Base-by-base conservation (phyloP, 2,329 filamentous ascomycete genomes). In the Paraphoma chrysanthemicola region DNA sequence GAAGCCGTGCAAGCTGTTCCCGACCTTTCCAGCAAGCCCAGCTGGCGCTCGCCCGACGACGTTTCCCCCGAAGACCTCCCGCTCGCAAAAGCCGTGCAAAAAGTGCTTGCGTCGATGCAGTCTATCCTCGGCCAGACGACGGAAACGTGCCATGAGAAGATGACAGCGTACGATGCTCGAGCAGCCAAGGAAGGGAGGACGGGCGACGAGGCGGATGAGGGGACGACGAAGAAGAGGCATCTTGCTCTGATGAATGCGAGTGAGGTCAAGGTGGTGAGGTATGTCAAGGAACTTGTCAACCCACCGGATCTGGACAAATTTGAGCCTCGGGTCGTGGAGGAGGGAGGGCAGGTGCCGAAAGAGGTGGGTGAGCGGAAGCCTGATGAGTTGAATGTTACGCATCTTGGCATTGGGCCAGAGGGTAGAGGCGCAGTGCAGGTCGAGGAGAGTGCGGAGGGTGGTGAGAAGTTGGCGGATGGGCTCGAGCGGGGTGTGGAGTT, bases 61-160 rank as follows among this genome's bases (percentile, higher is more conserved):
- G 89, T 97, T 0, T 67, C 78, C 0, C 82, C 90, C 1, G 81
- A 83, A 10, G 88, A 95, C 5, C 79, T 98, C 48, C 95, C 95
- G 3, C 85, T 99, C 10, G 93, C 93, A 1, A 86, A 84, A 60
- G 93, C 95, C 72, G 98, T 99, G 94, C 92, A 97, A 72, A 87
- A 89, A 66, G 88, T 98, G 39, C 81, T 99, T 44, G 81, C 82
- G 63, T 85, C 85, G 74, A 36, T 36, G 33, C 33, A 36, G 14
- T 36, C 33, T 36, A 36, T 36, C 6, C 33, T 36, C 14, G 33
- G 33, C 9, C 33, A 36, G 14, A 91, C 89, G 6, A 84, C 87
- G 64, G 81, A 82, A 58, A 86, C 85, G 64, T 91, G 92, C 54
- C 83, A 88, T 65, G 81, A 83, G 58, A 87, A 87, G 65, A 86